Base-by-base conservation (phyloP, 2,329 filamentous ascomycete species). In the Endocalyx cinctus region DNA sequence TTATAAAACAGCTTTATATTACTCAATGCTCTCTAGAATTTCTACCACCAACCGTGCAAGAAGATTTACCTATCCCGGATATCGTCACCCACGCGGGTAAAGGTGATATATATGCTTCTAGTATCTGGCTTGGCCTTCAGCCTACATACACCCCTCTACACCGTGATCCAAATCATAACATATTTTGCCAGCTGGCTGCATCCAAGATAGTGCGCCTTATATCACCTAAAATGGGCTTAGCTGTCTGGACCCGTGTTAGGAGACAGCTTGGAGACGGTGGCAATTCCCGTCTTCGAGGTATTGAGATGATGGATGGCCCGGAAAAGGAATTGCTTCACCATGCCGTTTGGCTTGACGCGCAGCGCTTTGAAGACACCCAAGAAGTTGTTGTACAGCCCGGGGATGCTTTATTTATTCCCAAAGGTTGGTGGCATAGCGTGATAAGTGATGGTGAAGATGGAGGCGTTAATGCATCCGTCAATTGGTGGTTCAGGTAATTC, bases 141-240 rank as follows among this genome's bases (percentile, higher is more conserved):
- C 87, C 87, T 1, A 96, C 89, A 0, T 88, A 87, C 48, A 96
- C 92, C 1, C 88, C 92, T 4, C 67, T 95, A 4, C 92, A 98
- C 59, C 77, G 84, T 34, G 92, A 98, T 51, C 92, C 92, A 1
- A 97, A 97, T 50, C 87, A 87, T 0, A 98, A 98, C 54, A 51
- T 96, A 0, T 95, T 97, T 55, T 77, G 86, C 28, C 92, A 98
- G 59, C 59, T 97, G 10, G 77, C 77, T 12, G 79, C 86, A 4
- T 60, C 54, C 32, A 98, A 98, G 59, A 56, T 64, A 0, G 67
- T 96, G 12, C 72, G 88, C n/a, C 55, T 96, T 10, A 69, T 90
- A 37, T 63, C 69, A 5, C 87, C 88, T 0, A 52, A 60, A 0
- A 51, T 67, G 4, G 92, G 92, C 1, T 63, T 73, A 29, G 59